These are phyloP conservation scores for Cladophialophora exuberans DNA, from an alignment of 2,329 filamentous ascomycete species.

Conservation along the genomic window DNA sequence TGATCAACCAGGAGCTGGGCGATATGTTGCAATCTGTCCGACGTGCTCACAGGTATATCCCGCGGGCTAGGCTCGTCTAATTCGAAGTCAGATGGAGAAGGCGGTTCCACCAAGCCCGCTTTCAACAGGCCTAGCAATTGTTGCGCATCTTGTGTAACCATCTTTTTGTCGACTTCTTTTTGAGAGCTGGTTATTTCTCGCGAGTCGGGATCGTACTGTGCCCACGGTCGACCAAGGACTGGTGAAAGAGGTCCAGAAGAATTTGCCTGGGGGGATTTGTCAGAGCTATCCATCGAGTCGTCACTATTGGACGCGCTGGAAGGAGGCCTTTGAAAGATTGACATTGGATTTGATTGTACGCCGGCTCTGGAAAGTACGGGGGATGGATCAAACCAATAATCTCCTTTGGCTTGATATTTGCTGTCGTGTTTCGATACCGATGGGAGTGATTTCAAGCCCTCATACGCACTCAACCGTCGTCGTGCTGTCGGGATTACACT, in stretches of 20 bases:
- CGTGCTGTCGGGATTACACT: not conserved
- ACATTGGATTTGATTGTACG: not conserved
- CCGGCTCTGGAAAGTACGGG: not conserved
- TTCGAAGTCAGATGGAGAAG: slow-evolving; percentile 8
- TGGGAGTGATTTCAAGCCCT: slow-evolving; percentile 5
- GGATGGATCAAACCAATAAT: slow-evolving; percentile 29
- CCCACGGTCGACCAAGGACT: slow-evolving; percentile 17
- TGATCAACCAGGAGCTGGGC: slow-evolving; percentile 32
- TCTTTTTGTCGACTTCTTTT: slow-evolving; percentile 13
- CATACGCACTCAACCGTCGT: slow-evolving; percentile 32
- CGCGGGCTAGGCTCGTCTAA: not conserved
- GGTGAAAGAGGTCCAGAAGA: not conserved
- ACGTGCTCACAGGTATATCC: not conserved
- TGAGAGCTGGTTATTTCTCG: slow-evolving; percentile 2
- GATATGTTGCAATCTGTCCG: slow-evolving; percentile 15
- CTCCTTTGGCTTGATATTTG: slow-evolving; percentile 52
- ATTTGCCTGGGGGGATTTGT: not conserved
- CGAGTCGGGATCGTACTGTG: slow-evolving; percentile 20
- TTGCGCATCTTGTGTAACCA: slow-evolving; percentile 16
- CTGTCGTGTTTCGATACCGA: slow-evolving; percentile 43
- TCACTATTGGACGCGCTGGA: slow-evolving; percentile 22
- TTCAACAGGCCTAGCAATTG: slow-evolving; percentile 19
- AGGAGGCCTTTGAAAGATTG: slow-evolving; percentile 12
- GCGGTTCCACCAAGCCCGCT: slow-evolving; percentile 8
- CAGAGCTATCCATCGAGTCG: slow-evolving; percentile 10